A percentile compares a stretch with the other conserved stretches of the same genome.
These are phyloP conservation scores for Ostreobium quekettii DNA, from an alignment of 139 green algal species.

Conservation along the genomic window DNA sequence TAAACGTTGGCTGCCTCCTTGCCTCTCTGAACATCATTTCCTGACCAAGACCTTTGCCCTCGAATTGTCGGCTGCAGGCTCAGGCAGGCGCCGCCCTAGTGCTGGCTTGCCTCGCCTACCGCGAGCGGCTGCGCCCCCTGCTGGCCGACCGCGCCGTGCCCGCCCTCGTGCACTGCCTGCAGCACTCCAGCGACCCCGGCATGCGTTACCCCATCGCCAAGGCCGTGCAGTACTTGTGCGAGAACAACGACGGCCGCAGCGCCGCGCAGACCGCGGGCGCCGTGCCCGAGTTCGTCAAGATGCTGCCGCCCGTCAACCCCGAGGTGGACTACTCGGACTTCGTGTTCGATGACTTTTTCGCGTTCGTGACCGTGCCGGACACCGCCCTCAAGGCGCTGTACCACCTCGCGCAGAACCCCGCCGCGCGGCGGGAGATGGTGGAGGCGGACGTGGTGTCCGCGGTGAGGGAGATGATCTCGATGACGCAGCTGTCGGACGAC, in stretches of 20 bases:
- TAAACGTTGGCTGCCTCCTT: too few relatives aligned
- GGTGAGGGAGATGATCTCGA: slow-evolving; percentile 19
- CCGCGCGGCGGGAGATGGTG: slow-evolving; percentile 9
- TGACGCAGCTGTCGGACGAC: slow-evolving; percentile 15
- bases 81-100: slow-evolving; percentile 10
- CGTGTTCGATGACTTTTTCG: slow-evolving; percentile 21
- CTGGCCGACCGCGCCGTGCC: slow-evolving; percentile 4
- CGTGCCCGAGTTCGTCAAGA: slow-evolving; percentile 14
- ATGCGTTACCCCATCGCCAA: slow-evolving; percentile 17
- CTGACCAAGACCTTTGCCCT: too few relatives aligned
- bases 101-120: slow-evolving; percentile 11
- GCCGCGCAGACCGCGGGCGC: background rate
- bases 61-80: background rate
- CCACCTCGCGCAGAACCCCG: slow-evolving; percentile 8
- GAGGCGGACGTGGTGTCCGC: slow-evolving; percentile 9
- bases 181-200: slow-evolving; percentile 2
- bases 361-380: slow-evolving; percentile 17
- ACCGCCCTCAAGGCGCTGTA: slow-evolving; percentile 16
- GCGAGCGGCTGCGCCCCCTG: background rate
- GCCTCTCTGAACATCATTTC: too few relatives aligned
- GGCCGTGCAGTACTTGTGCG: slow-evolving; percentile 17
- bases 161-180: slow-evolving; percentile 3
- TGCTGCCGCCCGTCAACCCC: slow-evolving; percentile 16
- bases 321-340: slow-evolving; percentile 20
- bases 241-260: background rate